phyloP scores from a whole-genome alignment of 225 moss, liverwort and hornwort genomes.

The Ulota crispa region DNA sequence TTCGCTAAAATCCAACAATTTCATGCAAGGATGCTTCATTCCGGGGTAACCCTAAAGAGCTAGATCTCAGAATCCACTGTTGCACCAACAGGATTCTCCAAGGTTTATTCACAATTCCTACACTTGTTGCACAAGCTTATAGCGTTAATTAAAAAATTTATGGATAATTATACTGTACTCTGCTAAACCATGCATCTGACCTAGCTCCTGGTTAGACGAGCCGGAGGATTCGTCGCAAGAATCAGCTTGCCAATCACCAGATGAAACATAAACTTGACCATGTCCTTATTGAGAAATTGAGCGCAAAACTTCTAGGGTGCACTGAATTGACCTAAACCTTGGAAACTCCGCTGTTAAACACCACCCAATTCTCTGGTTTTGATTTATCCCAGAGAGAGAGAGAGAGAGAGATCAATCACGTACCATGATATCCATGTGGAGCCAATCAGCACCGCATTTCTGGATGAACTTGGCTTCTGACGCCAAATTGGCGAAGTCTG shows the following conservation, averaged over 20 bases:
- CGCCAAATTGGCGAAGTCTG: conserved; percentile 95
- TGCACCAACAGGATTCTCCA: not conserved
- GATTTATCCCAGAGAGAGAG: not conserved
- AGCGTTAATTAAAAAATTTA: not conserved
- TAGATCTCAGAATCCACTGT: not conserved
- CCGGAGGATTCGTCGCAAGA: not conserved
- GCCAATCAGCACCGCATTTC: conserved; percentile 95
- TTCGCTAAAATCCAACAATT: not conserved
- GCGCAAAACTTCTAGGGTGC: not conserved
- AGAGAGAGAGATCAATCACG: conserved; percentile 1
- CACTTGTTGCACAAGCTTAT: not conserved
- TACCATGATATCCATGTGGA: conserved; percentile 99
- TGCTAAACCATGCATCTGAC: not conserved
- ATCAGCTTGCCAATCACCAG: not conserved
- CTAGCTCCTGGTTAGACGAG: not conserved
- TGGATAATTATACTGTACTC: not conserved
- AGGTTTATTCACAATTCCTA: not conserved
- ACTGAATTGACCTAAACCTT: not conserved
- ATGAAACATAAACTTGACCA: not conserved
- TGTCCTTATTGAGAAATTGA: not conserved
- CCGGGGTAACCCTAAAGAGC: conserved; percentile 21
- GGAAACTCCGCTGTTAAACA: not conserved
- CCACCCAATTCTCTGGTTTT: not conserved
- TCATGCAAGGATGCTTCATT: not conserved
- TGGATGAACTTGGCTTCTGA: conserved; percentile 92